Conservation (phyloP, 495 filamentous ascomycete genomes). For the Penicillium salamii region DNA sequence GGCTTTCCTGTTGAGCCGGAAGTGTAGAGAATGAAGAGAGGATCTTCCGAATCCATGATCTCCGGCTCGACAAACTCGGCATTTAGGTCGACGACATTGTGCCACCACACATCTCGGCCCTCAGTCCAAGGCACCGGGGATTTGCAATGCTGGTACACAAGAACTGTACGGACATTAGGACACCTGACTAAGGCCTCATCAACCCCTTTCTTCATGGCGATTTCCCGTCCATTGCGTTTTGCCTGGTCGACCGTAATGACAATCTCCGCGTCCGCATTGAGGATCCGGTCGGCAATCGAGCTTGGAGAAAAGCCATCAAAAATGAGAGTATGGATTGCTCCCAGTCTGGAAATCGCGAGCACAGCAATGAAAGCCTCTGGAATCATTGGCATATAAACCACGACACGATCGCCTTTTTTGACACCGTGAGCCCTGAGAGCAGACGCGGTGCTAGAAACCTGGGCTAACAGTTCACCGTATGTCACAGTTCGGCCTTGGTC, state of each 20-base stretch:
- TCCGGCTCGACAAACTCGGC: slow-evolving; percentile 86
- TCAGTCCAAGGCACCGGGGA: slow-evolving; percentile 86
- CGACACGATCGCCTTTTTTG: slow-evolving; percentile 95
- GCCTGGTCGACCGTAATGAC: slow-evolving; percentile 98
- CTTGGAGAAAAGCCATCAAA: slow-evolving; percentile 98
- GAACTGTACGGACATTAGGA: slow-evolving; percentile 77
- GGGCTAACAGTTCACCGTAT: slow-evolving; percentile 88
- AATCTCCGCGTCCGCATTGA: slow-evolving; percentile 84
- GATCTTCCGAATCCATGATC: slow-evolving; percentile 87
- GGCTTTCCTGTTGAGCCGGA: slow-evolving; percentile 97
- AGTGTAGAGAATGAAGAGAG: slow-evolving; percentile 96
- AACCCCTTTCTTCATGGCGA: slow-evolving; percentile 98
- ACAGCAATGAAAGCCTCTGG: slow-evolving; percentile 91
- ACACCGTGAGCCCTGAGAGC: slow-evolving; percentile 92
- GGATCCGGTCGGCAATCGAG: slow-evolving; percentile 91
- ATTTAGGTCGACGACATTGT: slow-evolving; percentile 95
- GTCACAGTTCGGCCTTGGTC: slow-evolving; percentile 84
- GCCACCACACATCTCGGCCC: slow-evolving; percentile 95
- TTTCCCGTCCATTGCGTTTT: slow-evolving; percentile 94
- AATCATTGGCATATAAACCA: slow-evolving; percentile 98
- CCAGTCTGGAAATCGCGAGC: slow-evolving; percentile 87
- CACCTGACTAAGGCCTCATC: slow-evolving; percentile 97
- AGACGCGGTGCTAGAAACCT: slow-evolving; percentile 84
- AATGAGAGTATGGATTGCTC: slow-evolving; percentile 95
- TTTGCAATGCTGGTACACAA: slow-evolving; percentile 95